Evolutionary conservation across 495 filamentous ascomycete genomes (phyloP), one percentile per base, ranked within the genome.

Genomic region (Penicillium antarcticum): DNA sequence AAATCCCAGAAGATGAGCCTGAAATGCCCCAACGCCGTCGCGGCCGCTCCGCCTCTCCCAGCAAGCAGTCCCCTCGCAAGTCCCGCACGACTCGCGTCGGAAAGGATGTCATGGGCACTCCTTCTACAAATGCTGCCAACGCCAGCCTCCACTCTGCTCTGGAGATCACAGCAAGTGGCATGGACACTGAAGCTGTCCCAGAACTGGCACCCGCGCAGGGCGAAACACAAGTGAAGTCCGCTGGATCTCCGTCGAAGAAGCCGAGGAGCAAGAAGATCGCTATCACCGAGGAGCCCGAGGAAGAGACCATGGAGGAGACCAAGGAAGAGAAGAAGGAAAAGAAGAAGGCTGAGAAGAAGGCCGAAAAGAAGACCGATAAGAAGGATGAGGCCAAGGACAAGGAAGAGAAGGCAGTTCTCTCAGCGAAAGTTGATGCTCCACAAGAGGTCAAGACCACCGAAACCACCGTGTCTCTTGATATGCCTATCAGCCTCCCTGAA

Each of bases 401-500:
- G 42, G 80, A 85, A 81, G 63, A 49, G 24, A 79, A 92, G 19
- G 77, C 85, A 59, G 46, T 53, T 14, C 50, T 46, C 19, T 17
- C 42, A 23, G 49, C 42, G 29, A 39, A 66, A 14, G 61, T 72
- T n/a, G 69, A 79, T 46, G 63, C 60, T n/a, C 73, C 73, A 19
- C 81, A 80, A 18, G 83, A 85, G 26, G 72, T 80, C 4, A 84
- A 87, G 63, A 80, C 83, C 1, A 85, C 81, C 33, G 80, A 83
- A 55, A 96, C 89, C 10, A 85, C 82, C n/a, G 80, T 96, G 34
- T 86, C 86, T 49, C 76, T 95, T 10, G 89, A 96, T 58, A 71
- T 88, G 69, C 87, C 89, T 10, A 76, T 85, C 11, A 77, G 74
- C 11, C 72, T 78, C 10, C 83, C 86, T 13, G 84, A 91, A 34